These are phyloP conservation scores for Hygrocybe coccinea DNA, from an alignment of 768 basidiomycete species.

Conservation along the genomic window DNA sequence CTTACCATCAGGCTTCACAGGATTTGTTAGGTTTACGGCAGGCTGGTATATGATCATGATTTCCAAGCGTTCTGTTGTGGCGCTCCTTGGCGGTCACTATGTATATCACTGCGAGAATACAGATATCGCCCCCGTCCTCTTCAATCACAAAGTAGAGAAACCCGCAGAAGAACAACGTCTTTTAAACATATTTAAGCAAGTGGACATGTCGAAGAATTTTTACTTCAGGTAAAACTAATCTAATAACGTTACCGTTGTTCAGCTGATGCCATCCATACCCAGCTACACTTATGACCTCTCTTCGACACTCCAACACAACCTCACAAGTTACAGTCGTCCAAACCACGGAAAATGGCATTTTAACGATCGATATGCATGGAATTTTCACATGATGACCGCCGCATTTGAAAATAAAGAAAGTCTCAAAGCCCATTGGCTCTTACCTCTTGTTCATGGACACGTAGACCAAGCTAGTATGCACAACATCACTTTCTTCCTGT, in stretches of 20 bases:
- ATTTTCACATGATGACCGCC: slow-evolving; percentile 75
- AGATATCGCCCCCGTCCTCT: slow-evolving; percentile 72
- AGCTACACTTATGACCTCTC: slow-evolving; percentile 97
- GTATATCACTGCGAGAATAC: slow-evolving; percentile 94
- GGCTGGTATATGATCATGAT: slow-evolving; percentile 95
- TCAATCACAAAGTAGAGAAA: slow-evolving; percentile 80
- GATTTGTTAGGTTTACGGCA: slow-evolving; percentile 90
- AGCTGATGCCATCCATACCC: slow-evolving; percentile 5
- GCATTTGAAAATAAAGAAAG: slow-evolving; percentile 50
- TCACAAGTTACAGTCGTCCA: slow-evolving; percentile 52
- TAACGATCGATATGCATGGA: slow-evolving; percentile 93
- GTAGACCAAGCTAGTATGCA: slow-evolving; percentile 98
- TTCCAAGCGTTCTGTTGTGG: slow-evolving; percentile 86
- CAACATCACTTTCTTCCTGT: too few relatives aligned
- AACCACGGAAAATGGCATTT: slow-evolving; percentile 56
- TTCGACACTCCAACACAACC: slow-evolving; percentile 90
- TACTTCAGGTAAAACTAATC: slow-evolving; percentile 73
- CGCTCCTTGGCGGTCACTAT: slow-evolving; percentile 91
- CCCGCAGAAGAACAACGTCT: slow-evolving; percentile 85
- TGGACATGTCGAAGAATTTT: slow-evolving; percentile 98
- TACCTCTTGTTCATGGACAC: slow-evolving; percentile 91
- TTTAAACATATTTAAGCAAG: slow-evolving; percentile 89
- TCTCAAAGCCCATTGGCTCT: slow-evolving; percentile 69
- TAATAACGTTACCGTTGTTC: neutral
- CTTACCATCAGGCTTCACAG: slow-evolving; percentile 33